These are phyloP conservation scores for Bryopsis sp. DNA, from an alignment of 139 green algal genomes.

Conservation along the genomic window DNA sequence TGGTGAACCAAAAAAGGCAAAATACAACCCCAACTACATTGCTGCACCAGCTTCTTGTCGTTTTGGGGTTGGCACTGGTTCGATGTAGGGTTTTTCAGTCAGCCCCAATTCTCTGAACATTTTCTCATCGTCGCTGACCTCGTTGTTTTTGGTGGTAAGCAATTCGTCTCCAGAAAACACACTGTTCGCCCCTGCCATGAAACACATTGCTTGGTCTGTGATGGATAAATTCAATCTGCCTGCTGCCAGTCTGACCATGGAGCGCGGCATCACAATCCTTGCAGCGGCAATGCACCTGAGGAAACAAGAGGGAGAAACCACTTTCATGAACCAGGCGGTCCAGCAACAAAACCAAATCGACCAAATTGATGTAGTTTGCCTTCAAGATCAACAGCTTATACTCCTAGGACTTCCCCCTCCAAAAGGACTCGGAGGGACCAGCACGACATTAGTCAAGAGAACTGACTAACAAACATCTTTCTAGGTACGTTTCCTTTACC, in stretches of 20 bases:
- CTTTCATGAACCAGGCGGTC: slow-evolving; percentile 37
- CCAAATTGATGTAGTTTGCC: too few species aligned
- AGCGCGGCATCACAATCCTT: slow-evolving; percentile 85
- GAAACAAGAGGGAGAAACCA: slow-evolving; percentile 59
- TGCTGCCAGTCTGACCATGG: slow-evolving; percentile 85
- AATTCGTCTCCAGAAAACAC: slow-evolving; percentile 98
- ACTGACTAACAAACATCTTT: too few species aligned
- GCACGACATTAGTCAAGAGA: not conserved
- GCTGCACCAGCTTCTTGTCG: too few species aligned
- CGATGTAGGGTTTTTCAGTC: not conserved
- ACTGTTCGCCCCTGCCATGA: slow-evolving; percentile 94
- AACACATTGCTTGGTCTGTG: slow-evolving; percentile 79
- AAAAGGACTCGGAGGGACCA: not conserved
- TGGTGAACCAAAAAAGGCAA: too few species aligned
- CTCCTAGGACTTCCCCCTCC: too few species aligned
- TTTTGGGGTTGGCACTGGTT: too few species aligned
- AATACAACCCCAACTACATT: too few species aligned
- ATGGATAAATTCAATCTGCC: slow-evolving; percentile 43
- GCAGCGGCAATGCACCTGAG: slow-evolving; percentile 92
- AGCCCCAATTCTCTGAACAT: slow-evolving; percentile 6
- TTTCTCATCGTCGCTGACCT: slow-evolving; percentile 46
- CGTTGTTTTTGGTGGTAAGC: slow-evolving; percentile 95
- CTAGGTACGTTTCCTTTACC: too few species aligned
- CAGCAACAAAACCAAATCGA: slow-evolving; percentile 2
- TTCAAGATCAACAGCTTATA: too few species aligned